Evolutionary conservation across 2,329 filamentous ascomycete species (phyloP), one percentile per base, ranked within the genome.

Genomic region (Phaeosphaeriaceae sp.): DNA sequence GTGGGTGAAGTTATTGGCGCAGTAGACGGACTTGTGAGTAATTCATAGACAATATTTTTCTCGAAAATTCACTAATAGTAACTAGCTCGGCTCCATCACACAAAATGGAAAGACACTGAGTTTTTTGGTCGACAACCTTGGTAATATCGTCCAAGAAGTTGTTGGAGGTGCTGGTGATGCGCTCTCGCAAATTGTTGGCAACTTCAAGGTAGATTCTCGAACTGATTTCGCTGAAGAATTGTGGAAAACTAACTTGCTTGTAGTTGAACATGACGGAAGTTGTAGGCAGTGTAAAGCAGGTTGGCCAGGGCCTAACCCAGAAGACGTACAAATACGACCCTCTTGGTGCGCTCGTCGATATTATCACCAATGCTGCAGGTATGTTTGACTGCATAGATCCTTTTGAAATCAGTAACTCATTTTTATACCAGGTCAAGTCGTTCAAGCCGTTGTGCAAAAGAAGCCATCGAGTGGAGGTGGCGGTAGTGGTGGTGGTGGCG

Each of bases 111-210:
- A 73, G 8, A 79, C 74, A 15, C 74, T 84, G 37, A 80, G 79
- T 54, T 84, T 84, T 72, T 53, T 84, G 32, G 76, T 86, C 51
- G 83, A 85, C 63, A 85, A 86, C 58, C 74, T 86, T 2, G 83
- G 83, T 29, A 85, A 86, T 57, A 85, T 86, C 53, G 81, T 86
- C 1, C 82, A 85, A 60, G 79, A 85, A 58, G 81, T 84, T 0
- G 75, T 74, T 1, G 79, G 78, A 17, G 71, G 68, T 1, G 80
- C 76, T 0, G 77, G 75, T 3, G 70, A 70, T 23, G 61, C 76
- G 2, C 69, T 83, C 1, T 79, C 76, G 48, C 74, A 71, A 16
- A 84, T 86, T 50, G 81, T 86, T 6, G 84, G 83, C 42, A 81
- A 83, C 60, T 86, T 78, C 65, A 62, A 78, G 59, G 65, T 63